phyloP scores from a whole-genome alignment of 176 grass and related monocot species.

The Phoenix dactylifera region DNA sequence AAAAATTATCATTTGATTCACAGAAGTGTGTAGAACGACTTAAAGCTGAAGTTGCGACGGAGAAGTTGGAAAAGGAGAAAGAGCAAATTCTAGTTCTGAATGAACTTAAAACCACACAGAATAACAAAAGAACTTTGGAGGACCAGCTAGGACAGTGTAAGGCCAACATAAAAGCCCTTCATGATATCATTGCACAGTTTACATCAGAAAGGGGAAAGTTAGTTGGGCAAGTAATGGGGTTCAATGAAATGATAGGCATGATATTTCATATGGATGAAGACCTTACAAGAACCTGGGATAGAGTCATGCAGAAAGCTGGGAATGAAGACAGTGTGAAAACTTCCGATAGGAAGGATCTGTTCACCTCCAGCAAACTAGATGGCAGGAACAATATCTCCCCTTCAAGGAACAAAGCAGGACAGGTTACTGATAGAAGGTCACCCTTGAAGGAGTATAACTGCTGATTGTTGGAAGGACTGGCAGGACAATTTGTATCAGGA shows the following conservation, averaged over 20 bases:
- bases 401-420: slow-evolving; percentile 34
- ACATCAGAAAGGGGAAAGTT: slow-evolving; percentile 35
- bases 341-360: slow-evolving; percentile 14
- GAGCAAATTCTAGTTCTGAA: slow-evolving; percentile 25
- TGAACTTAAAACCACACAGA: slow-evolving; percentile 29
- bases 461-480: slow-evolving; percentile 1
- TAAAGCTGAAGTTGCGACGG: slow-evolving; percentile 27
- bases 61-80: slow-evolving; percentile 35
- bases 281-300: slow-evolving; percentile 31
- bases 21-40: slow-evolving; percentile 35
- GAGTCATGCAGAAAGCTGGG: slow-evolving; percentile 34
- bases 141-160: slow-evolving; percentile 30
- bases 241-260: slow-evolving; percentile 28
- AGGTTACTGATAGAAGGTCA: slow-evolving; percentile 33
- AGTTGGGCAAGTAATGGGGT: slow-evolving; percentile 26
- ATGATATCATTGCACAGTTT: slow-evolving; percentile 1
- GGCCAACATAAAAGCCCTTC: slow-evolving; percentile 24
- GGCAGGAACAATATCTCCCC: slow-evolving; percentile 3
- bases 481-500: no score
- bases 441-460: slow-evolving; percentile 64
- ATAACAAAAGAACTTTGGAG: slow-evolving; percentile 30
- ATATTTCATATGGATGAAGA: slow-evolving; percentile 29
- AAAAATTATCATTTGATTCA: slow-evolving; percentile 22
- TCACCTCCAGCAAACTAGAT: slow-evolving; percentile 16
- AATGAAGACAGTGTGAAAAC: slow-evolving; percentile 13